Conservation (phyloP, 108 stramenopile species). For the Cyclotella sp. region DNA sequence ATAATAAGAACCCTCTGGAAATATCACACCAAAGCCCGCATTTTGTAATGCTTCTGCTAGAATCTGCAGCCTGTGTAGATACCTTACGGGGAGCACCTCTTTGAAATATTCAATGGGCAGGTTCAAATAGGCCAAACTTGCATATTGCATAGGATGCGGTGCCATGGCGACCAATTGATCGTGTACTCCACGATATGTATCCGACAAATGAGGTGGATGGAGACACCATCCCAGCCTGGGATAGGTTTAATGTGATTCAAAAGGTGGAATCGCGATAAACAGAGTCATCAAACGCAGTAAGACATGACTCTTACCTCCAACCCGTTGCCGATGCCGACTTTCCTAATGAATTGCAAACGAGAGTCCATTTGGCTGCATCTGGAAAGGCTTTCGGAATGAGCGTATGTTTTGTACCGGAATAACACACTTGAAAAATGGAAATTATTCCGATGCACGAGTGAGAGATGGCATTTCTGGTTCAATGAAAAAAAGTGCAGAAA, state of each 20-base stretch:
- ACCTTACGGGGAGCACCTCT: slow-evolving; percentile 39
- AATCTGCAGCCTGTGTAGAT: slow-evolving; percentile 47
- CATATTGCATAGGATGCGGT: slow-evolving; percentile 78
- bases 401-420: slow-evolving; percentile 37
- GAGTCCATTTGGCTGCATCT: slow-evolving; percentile 48
- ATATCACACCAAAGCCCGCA: slow-evolving; percentile 57
- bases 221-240: slow-evolving; percentile 69
- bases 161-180: slow-evolving; percentile 76
- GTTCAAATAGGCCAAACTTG: slow-evolving; percentile 59
- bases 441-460: background rate
- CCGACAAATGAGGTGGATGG: slow-evolving; percentile 56
- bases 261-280: background rate
- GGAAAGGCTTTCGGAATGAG: slow-evolving; percentile 60
- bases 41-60: slow-evolving; percentile 44
- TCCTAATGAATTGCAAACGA: slow-evolving; percentile 70
- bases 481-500: too few relatives aligned
- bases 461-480: too few relatives aligned
- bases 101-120: slow-evolving; percentile 64
- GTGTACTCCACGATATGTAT: slow-evolving; percentile 71
- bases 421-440: slow-evolving; percentile 38
- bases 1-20: slow-evolving; percentile 73
- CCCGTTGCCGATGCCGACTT: slow-evolving; percentile 79
- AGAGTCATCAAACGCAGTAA: background rate
- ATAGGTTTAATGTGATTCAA: slow-evolving; percentile 2
- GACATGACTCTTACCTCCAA: slow-evolving; percentile 37